These are phyloP conservation scores for Cyclostephanos tholiformis DNA, from an alignment of 108 stramenopile genomes.

Conservation along the genomic window DNA sequence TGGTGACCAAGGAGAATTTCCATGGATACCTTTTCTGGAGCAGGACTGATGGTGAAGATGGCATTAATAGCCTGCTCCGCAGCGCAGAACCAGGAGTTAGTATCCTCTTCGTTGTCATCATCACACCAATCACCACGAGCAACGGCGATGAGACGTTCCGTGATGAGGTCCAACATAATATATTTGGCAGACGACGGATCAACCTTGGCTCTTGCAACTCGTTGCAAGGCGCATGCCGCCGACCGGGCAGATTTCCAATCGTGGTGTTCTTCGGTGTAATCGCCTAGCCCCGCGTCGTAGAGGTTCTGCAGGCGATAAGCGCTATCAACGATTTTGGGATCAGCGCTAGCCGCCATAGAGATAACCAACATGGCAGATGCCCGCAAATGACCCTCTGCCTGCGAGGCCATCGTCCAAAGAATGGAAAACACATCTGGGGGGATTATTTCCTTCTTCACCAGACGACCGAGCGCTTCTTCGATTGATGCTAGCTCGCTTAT, in stretches of 20 bases:
- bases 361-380: constrained; percentile 85
- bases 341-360: constrained; percentile 89
- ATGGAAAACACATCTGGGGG: constrained; percentile 83
- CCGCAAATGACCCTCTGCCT: constrained; percentile 58
- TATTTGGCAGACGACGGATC: constrained; percentile 74
- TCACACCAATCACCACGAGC: constrained; percentile 88
- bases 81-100: constrained; percentile 87
- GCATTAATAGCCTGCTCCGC: constrained; percentile 87
- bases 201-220: constrained; percentile 63
- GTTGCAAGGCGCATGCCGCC: constrained; percentile 80
- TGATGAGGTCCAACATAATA: constrained; percentile 76
- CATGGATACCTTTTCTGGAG: constrained; percentile 71
- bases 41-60: constrained; percentile 74
- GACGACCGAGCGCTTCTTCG: constrained; percentile 88
- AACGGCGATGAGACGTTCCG: constrained; percentile 73
- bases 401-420: constrained; percentile 76
- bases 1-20: constrained; percentile 84
- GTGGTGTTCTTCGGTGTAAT: constrained; percentile 70
- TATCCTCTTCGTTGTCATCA: constrained; percentile 66
- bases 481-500: constrained; percentile 91
- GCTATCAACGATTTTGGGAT: constrained; percentile 85
- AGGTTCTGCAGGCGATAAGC: constrained; percentile 79
- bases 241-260: constrained; percentile 84
- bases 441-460: constrained; percentile 79
- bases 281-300: constrained; percentile 79